These are phyloP conservation scores for Mycena polygramma DNA, from an alignment of 768 basidiomycete genomes.

Conservation along the genomic window DNA sequence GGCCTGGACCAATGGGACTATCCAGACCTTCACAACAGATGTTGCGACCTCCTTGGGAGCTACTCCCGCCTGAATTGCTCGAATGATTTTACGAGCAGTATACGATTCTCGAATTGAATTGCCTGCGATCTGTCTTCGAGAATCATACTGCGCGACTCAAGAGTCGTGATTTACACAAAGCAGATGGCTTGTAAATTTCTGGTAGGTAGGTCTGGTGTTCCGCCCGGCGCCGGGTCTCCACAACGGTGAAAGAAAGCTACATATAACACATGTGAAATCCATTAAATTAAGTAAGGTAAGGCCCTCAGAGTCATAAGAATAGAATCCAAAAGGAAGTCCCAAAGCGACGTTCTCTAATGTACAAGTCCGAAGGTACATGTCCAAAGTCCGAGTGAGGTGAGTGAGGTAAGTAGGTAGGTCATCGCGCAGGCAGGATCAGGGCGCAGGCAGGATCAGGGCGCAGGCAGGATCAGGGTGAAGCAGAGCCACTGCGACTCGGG, in stretches of 20 bases:
- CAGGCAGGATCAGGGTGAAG: slow-evolving; percentile 27
- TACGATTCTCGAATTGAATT: no score
- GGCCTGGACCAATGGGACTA: slow-evolving; percentile 8
- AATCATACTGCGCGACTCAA: no score
- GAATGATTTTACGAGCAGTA: no score
- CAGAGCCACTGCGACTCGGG: slow-evolving; percentile 33
- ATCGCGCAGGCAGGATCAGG: slow-evolving; percentile 17
- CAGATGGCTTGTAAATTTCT: no score
- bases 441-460: slow-evolving; percentile 29
- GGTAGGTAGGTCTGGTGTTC: no score
- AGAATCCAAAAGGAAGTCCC: slow-evolving; percentile 19
- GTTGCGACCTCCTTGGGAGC: slow-evolving; percentile 16
- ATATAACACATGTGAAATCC: no score
- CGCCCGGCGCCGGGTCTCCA: no score
- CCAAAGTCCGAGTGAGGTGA: not conserved
- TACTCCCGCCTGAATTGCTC: slow-evolving; percentile 1
- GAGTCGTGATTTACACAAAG: no score
- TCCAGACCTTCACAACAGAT: slow-evolving; percentile 10
- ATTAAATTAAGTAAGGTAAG: not conserved
- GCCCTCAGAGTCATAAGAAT: slow-evolving; percentile 2
- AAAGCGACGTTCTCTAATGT: not conserved
- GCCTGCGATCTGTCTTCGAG: no score
- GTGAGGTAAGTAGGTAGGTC: no score
- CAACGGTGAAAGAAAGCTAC: no score
- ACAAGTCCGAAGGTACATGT: not conserved